Evolutionary conservation across 1,284 basidiomycete genomes (phyloP), one percentile per base, ranked within the genome.

Genomic region (Porogramme epimiltina): DNA sequence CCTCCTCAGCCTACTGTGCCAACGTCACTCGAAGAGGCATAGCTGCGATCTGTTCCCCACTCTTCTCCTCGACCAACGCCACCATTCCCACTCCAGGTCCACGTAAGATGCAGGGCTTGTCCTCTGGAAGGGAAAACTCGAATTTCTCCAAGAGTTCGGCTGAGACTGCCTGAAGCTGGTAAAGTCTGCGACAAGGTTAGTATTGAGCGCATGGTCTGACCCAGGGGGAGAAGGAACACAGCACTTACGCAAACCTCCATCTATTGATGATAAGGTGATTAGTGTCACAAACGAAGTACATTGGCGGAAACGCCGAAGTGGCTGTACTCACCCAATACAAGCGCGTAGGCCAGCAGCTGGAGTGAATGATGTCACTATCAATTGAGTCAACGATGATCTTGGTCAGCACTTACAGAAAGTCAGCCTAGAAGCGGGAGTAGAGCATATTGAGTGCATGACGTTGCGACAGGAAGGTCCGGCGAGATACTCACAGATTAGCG

Each of bases 401-500:
- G n/a, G n/a, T n/a, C n/a, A n/a, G 18, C n/a, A 18, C 58, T 39
- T 26, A 57, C 58, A 59, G 47, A 60, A 60, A 1, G 54, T 42
- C 48, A 56, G 33, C 22, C 55, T 60, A 18, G 3, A 25, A 20
- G 28, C 1, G 26, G 8, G 20, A 4, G 3, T 20, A 2, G 24
- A 18, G n/a, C 20, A 28, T 34, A n/a, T 15, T 46, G n/a, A n/a
- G n/a, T n/a, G n/a, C n/a, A n/a, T 5, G 28, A 20, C 25, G 18
- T 9, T 9, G 5, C 3, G 22, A 16, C 4, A 23, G 1, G 8
- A n/a, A 13, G n/a, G 34, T 37, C 13, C 13, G 1, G n/a, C n/a
- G n/a, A n/a, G 4, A 22, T 79, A n/a, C n/a, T 61, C 56, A 83
- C 81, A 83, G 61, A 62, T 81, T 81, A 8, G 71, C 73, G 55